These are phyloP conservation scores for Solanum rostratum DNA, from an alignment of 257 asterid species.

Conservation along the genomic window DNA sequence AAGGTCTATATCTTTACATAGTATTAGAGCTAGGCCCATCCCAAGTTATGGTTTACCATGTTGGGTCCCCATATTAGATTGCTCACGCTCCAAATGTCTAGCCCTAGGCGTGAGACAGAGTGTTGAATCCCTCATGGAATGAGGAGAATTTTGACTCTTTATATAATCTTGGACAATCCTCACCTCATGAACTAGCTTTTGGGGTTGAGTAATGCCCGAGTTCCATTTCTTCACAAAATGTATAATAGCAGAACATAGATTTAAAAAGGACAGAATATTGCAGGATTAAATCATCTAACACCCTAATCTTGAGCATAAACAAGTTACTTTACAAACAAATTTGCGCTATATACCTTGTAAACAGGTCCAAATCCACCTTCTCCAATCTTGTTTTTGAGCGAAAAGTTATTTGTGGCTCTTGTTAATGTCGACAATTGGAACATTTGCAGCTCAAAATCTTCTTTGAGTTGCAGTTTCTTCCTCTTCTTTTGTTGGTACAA, in stretches of 20 bases:
- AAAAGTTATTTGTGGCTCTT: slow-evolving; percentile 15
- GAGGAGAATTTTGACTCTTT: not conserved
- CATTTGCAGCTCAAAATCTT: slow-evolving; percentile 9
- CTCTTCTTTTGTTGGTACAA: not conserved
- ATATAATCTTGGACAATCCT: too few relatives aligned
- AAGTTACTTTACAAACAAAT: not conserved
- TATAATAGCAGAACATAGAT: not conserved
- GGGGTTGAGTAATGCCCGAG: not conserved
- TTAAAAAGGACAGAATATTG: not conserved
- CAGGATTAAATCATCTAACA: not conserved
- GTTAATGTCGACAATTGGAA: slow-evolving; percentile 9
- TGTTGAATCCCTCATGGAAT: not conserved
- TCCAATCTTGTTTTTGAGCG: not conserved
- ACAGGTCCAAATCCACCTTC: slow-evolving; percentile 26
- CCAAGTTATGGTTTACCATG: not conserved
- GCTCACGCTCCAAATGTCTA: too few relatives aligned
- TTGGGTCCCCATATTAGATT: too few relatives aligned
- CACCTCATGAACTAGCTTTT: not conserved
- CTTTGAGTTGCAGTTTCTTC: not conserved
- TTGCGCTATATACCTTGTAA: slow-evolving; percentile 11
- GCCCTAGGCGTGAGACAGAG: too few relatives aligned
- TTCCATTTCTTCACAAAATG: not conserved
- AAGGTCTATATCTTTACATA: not conserved
- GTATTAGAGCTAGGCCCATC: not conserved
- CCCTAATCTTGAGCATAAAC: not conserved